Percentiles rank a stretch among this genome's conserved stretches.
Conservation (phyloP, 2,329 filamentous ascomycete species). For the Helminthosporium solani region DNA sequence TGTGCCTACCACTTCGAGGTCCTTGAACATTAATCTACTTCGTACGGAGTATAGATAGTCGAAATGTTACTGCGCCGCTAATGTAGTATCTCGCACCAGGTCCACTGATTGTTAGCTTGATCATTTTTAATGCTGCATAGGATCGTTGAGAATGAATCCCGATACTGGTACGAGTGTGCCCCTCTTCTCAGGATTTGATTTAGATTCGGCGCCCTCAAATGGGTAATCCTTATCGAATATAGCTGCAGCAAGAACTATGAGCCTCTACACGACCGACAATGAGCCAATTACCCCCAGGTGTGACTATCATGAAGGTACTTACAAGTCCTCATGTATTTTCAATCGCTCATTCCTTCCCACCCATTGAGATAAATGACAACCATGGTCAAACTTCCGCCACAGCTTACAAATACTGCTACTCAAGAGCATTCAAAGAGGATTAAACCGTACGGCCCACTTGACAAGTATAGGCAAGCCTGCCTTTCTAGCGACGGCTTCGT, state of each 20-base stretch:
- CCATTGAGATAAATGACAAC: conserved; percentile 13
- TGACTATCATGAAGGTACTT: conserved; percentile 13
- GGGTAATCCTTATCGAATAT: conserved; percentile 14
- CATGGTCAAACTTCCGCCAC: conserved; percentile 4
- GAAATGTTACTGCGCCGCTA: too few relatives aligned
- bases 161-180: conserved; percentile 10
- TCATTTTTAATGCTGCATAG: too few relatives aligned
- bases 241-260: conserved; percentile 17
- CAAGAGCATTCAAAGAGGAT: conserved; percentile 16
- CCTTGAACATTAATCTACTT: too few relatives aligned
- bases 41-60: too few relatives aligned
- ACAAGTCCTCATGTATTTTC: conserved; percentile 13
- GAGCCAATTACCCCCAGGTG: conserved; percentile 13
- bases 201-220: conserved; percentile 8
- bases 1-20: too few relatives aligned
- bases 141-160: conserved; percentile 12
- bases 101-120: too few relatives aligned
- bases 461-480: conserved; percentile 17
- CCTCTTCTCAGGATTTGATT: neutral
- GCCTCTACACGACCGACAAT: conserved; percentile 13
- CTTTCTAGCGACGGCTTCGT: conserved; percentile 8
- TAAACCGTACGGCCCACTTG: conserved; percentile 15
- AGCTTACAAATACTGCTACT: conserved; percentile 9
- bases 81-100: too few relatives aligned
- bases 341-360: conserved; percentile 17